Percentiles rank a stretch among this genome's conserved stretches.
phyloP scores from a whole-genome alignment of 176 grass and related monocot species.

The Aechmea fasciata region DNA sequence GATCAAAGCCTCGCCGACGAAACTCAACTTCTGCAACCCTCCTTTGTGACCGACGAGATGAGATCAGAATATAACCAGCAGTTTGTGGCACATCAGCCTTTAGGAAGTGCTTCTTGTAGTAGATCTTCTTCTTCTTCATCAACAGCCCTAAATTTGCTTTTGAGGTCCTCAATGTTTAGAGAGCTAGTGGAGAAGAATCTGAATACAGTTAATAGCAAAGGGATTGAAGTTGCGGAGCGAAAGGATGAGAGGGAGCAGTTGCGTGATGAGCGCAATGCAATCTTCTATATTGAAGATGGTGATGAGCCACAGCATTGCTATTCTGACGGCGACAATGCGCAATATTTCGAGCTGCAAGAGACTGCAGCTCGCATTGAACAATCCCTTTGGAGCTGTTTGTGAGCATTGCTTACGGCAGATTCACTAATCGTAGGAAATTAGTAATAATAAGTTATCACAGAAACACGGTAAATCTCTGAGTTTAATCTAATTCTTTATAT shows the following conservation, averaged over 20 bases:
- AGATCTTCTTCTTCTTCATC: conserved; percentile 27
- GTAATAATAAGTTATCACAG: neutral
- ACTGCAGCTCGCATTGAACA: conserved; percentile 33
- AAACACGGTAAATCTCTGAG: neutral
- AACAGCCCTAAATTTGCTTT: conserved; percentile 48
- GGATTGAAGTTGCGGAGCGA: neutral
- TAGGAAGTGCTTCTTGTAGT: neutral
- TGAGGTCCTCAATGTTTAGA: conserved; percentile 49
- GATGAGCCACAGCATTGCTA: conserved; percentile 25
- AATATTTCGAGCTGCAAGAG: conserved; percentile 31
- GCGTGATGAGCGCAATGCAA: conserved; percentile 1
- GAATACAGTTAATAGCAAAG: neutral
- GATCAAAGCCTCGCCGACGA: neutral
- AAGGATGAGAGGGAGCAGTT: neutral
- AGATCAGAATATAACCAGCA: neutral
- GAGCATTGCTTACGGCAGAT: conserved; percentile 9
- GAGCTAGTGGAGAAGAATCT: conserved; percentile 38
- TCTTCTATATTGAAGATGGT: neutral
- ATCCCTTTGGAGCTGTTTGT: conserved; percentile 32
- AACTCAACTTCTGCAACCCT: neutral
- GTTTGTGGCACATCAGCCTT: neutral
- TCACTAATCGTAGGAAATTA: neutral
- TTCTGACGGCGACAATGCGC: neutral
- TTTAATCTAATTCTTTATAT: neutral
- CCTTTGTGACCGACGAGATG: conserved; percentile 7